These are phyloP conservation scores for Ogataea trehaloabstinens DNA, from an alignment of 805 yeast species.

Conservation along the genomic window DNA sequence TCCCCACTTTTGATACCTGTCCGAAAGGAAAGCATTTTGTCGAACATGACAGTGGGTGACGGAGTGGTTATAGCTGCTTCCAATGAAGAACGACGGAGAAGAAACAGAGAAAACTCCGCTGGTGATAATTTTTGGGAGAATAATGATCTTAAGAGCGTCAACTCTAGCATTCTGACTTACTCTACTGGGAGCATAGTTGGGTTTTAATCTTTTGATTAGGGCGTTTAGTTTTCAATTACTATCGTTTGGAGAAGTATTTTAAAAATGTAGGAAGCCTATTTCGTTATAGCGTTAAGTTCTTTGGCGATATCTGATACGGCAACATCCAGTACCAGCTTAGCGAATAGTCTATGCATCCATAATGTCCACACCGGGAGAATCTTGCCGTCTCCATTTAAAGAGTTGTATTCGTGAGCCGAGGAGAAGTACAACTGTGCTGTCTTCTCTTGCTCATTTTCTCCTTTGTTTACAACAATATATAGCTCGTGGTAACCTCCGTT, in stretches of 20 bases:
- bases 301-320: too few species aligned
- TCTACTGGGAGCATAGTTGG: slow-evolving; percentile 28
- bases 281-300: too few species aligned
- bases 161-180: slow-evolving; percentile 24
- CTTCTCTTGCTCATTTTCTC: too few species aligned
- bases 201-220: slow-evolving; percentile 14
- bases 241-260: background rate
- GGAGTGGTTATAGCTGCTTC: slow-evolving; percentile 1
- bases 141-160: slow-evolving; percentile 21
- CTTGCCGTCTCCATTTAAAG: too few species aligned
- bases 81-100: slow-evolving; percentile 4
- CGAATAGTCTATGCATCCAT: too few species aligned
- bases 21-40: slow-evolving; percentile 18
- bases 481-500: too few species aligned
- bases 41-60: slow-evolving; percentile 11
- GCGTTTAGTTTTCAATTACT: background rate
- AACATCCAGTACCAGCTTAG: too few species aligned
- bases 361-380: too few species aligned
- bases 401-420: too few species aligned
- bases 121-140: slow-evolving; percentile 24
- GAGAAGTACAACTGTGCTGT: too few species aligned
- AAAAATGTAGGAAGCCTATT: too few species aligned
- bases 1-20: slow-evolving; percentile 1
- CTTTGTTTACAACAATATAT: too few species aligned
- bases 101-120: slow-evolving; percentile 3